Evolutionary conservation across 179 eudicot genomes (phyloP).

Genomic region (Camellia oleifera): DNA sequence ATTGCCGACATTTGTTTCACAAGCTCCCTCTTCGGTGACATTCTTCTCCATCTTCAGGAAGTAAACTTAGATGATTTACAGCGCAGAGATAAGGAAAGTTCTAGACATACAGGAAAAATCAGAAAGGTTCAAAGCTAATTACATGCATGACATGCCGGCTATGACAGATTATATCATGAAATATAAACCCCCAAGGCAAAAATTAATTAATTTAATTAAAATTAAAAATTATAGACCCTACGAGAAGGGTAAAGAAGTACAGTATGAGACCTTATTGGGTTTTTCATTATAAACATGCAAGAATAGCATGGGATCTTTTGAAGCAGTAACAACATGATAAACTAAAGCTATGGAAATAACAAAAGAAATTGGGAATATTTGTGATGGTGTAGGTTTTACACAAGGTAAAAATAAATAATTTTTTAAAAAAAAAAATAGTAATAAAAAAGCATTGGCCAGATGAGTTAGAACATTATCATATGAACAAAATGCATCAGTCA

Average conservation of each 20-base stretch:
- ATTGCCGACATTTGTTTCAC: background rate
- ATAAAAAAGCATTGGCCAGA: background rate
- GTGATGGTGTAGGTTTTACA: background rate
- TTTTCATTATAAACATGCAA: background rate
- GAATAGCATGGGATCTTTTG: background rate
- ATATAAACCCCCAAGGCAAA: background rate
- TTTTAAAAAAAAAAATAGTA: background rate
- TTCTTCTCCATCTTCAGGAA: slow-evolving; percentile 21
- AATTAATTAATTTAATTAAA: too few species aligned
- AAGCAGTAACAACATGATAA: background rate
- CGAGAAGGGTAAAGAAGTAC: background rate
- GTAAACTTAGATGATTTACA: slow-evolving; percentile 13
- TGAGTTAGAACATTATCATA: background rate
- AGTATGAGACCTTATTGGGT: background rate
- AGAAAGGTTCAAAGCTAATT: background rate
- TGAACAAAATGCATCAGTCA: background rate
- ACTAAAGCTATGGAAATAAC: background rate
- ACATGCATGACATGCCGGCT: background rate
- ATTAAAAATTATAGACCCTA: background rate
- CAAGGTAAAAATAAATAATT: background rate
- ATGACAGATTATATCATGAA: background rate
- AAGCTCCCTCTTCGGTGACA: slow-evolving; percentile 9
- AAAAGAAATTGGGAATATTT: slow-evolving; percentile 4
- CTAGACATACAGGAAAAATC: background rate
- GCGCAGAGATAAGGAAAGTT: background rate